Conservation (phyloP, 2,329 filamentous ascomycete genomes). For the Cladosporium sp. region DNA sequence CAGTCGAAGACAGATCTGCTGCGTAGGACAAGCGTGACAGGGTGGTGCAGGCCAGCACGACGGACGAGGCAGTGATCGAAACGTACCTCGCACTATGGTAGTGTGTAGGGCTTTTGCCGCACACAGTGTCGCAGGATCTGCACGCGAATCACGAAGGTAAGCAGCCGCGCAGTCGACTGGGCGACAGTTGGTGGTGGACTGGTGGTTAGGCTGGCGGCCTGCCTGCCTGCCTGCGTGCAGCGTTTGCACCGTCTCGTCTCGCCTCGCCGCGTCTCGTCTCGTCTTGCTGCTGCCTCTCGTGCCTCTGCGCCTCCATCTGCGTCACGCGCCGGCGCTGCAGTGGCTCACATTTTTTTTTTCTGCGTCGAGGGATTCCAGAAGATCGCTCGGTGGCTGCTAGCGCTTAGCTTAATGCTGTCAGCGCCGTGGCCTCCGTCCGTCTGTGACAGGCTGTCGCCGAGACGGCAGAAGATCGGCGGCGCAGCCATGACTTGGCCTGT, state of each 20-base stretch:
- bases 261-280: constrained; percentile 5
- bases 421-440: not conserved
- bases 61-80: not conserved
- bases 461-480: constrained; percentile 16
- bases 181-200: not conserved
- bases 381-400: constrained; percentile 15
- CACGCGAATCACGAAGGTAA: constrained; percentile 16
- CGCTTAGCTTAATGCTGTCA: constrained; percentile 19
- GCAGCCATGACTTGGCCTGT: constrained; percentile 13
- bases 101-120: constrained; percentile 11
- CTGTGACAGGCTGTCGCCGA: constrained; percentile 16
- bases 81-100: not conserved
- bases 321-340: constrained; percentile 18
- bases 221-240: not conserved
- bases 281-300: not conserved
- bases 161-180: constrained; percentile 19
- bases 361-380: constrained; percentile 20
- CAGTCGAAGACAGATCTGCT: constrained; percentile 7
- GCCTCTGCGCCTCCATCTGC: constrained; percentile 13
- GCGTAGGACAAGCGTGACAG: constrained; percentile 3
- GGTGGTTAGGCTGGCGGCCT: not conserved
- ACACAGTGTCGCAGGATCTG: constrained; percentile 20
- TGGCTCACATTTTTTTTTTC: constrained; percentile 13
- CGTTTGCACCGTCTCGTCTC: constrained; percentile 9
- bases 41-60: constrained; percentile 8